These are phyloP conservation scores for Scedosporium boydii DNA, from an alignment of 2,329 filamentous ascomycete species.

Conservation along the genomic window DNA sequence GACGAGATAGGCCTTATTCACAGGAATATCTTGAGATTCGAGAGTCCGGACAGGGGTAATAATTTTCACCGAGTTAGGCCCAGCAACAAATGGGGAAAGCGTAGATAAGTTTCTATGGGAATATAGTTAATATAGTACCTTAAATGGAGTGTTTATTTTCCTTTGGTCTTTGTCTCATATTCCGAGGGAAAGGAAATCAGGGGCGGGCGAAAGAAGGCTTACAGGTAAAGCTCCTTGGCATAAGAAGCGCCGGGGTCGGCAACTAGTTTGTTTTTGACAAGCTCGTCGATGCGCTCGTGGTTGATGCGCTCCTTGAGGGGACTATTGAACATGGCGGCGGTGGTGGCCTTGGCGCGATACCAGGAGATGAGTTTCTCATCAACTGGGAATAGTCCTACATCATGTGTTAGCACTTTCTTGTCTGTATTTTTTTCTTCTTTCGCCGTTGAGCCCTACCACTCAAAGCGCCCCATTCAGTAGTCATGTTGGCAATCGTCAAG, in stretches of 20 bases:
- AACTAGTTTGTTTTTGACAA: constrained; percentile 54
- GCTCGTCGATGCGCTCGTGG: constrained; percentile 62
- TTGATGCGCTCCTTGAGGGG: constrained; percentile 52
- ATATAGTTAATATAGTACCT: no score
- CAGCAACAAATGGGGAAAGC: constrained; percentile 73
- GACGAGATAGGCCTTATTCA: constrained; percentile 75
- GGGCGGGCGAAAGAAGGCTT: no score
- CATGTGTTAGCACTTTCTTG: not conserved
- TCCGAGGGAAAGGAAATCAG: no score
- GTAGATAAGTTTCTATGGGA: constrained; percentile 56
- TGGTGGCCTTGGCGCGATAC: constrained; percentile 68
- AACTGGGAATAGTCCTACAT: constrained; percentile 60
- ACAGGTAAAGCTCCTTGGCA: constrained; percentile 69
- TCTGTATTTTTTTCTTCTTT: no score
- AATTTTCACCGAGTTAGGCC: constrained; percentile 86
- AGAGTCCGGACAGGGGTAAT: constrained; percentile 69
- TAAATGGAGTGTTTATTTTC: no score
- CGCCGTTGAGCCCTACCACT: constrained; percentile 12
- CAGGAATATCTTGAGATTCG: constrained; percentile 60
- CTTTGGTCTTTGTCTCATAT: no score
- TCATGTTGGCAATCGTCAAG: constrained; percentile 71
- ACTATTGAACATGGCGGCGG: constrained; percentile 48
- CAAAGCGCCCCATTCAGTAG: constrained; percentile 70
- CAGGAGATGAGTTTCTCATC: constrained; percentile 63
- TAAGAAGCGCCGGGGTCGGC: constrained; percentile 75